Conservation (phyloP, 2,329 filamentous ascomycete genomes). For the Ascochyta lentis region DNA sequence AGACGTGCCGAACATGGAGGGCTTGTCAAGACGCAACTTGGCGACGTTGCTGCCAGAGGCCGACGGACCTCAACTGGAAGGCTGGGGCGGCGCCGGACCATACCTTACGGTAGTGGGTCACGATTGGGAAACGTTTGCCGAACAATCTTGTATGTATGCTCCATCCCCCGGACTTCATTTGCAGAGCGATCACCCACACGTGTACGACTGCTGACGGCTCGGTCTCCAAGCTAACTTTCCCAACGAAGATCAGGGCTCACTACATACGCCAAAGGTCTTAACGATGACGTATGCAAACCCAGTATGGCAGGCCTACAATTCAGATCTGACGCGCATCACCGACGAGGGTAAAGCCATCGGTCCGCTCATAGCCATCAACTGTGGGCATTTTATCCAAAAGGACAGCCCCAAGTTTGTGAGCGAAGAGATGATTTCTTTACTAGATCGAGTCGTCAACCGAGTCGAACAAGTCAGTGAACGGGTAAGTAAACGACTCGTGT, state of each 20-base stretch:
- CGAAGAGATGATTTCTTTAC: slow-evolving; percentile 40
- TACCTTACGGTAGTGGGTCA: slow-evolving; percentile 61
- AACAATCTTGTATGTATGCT: slow-evolving; percentile 49
- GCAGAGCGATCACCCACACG: not conserved
- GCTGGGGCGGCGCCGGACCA: slow-evolving; percentile 46
- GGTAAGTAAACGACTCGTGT: slow-evolving; percentile 9
- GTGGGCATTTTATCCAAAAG: slow-evolving; percentile 63
- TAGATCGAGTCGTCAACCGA: slow-evolving; percentile 46
- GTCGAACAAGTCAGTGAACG: slow-evolving; percentile 44
- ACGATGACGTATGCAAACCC: slow-evolving; percentile 62
- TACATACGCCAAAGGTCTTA: slow-evolving; percentile 46
- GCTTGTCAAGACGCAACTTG: slow-evolving; percentile 57
- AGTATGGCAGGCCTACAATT: slow-evolving; percentile 62
- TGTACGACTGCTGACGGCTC: not conserved
- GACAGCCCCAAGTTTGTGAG: slow-evolving; percentile 56
- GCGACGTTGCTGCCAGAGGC: slow-evolving; percentile 53
- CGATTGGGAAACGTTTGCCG: slow-evolving; percentile 60
- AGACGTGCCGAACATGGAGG: slow-evolving; percentile 58
- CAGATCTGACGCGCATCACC: slow-evolving; percentile 57
- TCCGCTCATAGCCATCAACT: slow-evolving; percentile 56
- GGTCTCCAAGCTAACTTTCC: slow-evolving; percentile 7
- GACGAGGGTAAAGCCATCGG: slow-evolving; percentile 50
- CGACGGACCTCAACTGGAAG: slow-evolving; percentile 52
- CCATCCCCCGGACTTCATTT: not conserved
- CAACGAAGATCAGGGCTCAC: slow-evolving; percentile 27